Conservation (phyloP, 1,284 basidiomycete genomes). For the Puccinia triticina region DNA sequence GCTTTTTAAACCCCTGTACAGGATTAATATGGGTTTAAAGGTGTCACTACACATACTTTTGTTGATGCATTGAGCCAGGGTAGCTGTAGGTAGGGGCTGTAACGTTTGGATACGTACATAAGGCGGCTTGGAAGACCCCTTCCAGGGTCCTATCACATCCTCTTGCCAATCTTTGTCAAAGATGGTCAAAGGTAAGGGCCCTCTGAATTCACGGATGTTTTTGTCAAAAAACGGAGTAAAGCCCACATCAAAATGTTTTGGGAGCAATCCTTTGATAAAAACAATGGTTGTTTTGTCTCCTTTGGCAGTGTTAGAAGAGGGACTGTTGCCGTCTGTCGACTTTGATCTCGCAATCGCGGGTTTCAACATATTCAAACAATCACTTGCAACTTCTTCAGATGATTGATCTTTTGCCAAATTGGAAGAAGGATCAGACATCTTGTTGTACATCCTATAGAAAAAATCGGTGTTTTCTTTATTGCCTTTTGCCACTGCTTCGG, state of each 20-base stretch:
- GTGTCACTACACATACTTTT: too few species aligned
- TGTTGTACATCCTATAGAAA: not conserved
- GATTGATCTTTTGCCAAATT: too few species aligned
- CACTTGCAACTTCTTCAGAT: too few species aligned
- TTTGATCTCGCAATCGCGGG: not conserved
- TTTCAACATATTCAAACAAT: not conserved
- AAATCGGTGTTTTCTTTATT: not conserved
- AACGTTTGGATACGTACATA: too few species aligned
- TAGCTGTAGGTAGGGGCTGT: too few species aligned
- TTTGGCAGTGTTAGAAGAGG: not conserved
- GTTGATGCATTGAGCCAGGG: too few species aligned
- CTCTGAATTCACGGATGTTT: not conserved
- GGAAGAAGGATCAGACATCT: not conserved
- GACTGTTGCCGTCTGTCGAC: not conserved
- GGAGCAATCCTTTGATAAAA: too few species aligned
- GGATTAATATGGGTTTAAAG: too few species aligned
- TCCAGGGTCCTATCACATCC: too few species aligned
- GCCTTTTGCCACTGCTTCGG: not conserved
- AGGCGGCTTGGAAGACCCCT: too few species aligned
- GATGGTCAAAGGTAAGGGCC: slow-evolving; percentile 4
- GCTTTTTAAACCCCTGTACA: too few species aligned
- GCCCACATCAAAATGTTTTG: not conserved
- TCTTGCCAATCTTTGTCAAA: slow-evolving; percentile 15
- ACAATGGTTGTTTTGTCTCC: too few species aligned
- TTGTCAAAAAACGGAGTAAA: not conserved